Evolutionary conservation across 2,329 filamentous ascomycete genomes (phyloP), one percentile per base, ranked within the genome.

Genomic region (Bipolaris cookei): DNA sequence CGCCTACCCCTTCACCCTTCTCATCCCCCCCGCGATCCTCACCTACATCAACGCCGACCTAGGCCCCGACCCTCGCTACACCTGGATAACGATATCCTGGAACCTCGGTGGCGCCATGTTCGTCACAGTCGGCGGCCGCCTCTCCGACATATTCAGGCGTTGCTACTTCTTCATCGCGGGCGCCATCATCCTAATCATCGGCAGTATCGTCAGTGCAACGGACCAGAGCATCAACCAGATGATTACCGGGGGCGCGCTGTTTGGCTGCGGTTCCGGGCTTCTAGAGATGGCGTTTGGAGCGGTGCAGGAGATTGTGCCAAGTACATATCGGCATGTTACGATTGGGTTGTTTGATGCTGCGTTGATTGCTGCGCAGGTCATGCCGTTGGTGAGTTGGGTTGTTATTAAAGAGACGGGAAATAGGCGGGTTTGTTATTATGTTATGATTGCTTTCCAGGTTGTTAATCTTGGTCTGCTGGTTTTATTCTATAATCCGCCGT

Each of bases 141-240:
- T 80, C 1, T 75, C 74, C 1, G 78, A 79, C 57, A 76, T 79
- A 23, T 79, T 79, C 35, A 77, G 77, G 6, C 67, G 71, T 1
- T 54, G 71, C 34, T 73, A 64, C 44, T 74, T 73, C 51, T 72
- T 73, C 58, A 54, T 74, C 23, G 67, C 69, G 0, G 78, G 77
- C 5, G 71, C 75, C 13, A 35, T 68, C 13, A 66, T 75, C 10
- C 67, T 72, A 21, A 69, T 78, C 25, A 58, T 75, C 25, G 77
- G 77, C 7, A 71, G 69, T 20, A 72, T 80, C 25, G 72, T 80
- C 13, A 76, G 77, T 3, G 77, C 77, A 0, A 79, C 76, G 1
- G 77, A 75, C 5, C 62, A 72, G 44, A 71, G 51, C 51, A 79
- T 80, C 58, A 68, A 71, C 25, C 71, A 76, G 51, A 79, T 79